Percentiles rank a stretch among this genome's conserved stretches.
Conservation (phyloP, 1,284 basidiomycete genomes). For the Pseudozyma sp. region DNA sequence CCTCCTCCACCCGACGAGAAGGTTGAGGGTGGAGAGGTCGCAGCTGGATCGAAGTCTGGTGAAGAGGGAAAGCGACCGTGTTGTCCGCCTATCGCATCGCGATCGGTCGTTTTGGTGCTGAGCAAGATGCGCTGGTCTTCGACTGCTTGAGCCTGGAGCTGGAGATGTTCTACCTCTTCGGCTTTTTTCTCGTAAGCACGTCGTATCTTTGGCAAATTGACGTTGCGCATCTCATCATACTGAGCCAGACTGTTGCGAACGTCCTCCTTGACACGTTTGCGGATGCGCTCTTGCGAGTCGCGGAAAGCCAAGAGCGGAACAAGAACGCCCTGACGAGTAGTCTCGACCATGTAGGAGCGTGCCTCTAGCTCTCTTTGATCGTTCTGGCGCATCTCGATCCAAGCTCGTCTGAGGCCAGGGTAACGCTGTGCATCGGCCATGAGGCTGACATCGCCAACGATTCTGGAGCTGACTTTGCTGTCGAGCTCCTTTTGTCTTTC, state of each 20-base stretch:
- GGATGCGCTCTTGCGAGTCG: conserved; percentile 64
- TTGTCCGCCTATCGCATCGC: conserved; percentile 4
- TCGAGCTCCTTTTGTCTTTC: conserved; percentile 63
- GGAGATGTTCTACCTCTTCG: conserved; percentile 61
- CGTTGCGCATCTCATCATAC: conserved; percentile 64
- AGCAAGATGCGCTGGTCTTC: conserved; percentile 64
- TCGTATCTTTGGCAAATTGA: conserved; percentile 55
- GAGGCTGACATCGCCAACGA: conserved; percentile 44
- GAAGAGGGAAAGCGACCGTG: conserved; percentile 20
- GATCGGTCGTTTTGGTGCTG: conserved; percentile 31
- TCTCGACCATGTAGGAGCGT: conserved; percentile 54
- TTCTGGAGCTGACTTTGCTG: conserved; percentile 54
- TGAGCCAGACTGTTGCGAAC: conserved; percentile 51
- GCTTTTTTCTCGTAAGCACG: conserved; percentile 62
- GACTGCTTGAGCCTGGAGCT: conserved; percentile 62
- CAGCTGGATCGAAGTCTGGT: conserved; percentile 16
- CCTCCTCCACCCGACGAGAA: conserved; percentile 8
- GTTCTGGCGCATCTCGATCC: conserved; percentile 59
- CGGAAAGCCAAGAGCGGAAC: conserved; percentile 59
- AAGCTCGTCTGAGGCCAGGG: conserved; percentile 46
- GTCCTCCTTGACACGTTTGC: conserved; percentile 64
- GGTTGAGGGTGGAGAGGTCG: conserved; percentile 21
- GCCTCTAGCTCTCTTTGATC: conserved; percentile 58
- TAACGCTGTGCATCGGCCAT: conserved; percentile 42
- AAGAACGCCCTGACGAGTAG: conserved; percentile 50